Conservation (phyloP, 2,329 filamentous ascomycete genomes). For the Colletotrichum plurivorum region DNA sequence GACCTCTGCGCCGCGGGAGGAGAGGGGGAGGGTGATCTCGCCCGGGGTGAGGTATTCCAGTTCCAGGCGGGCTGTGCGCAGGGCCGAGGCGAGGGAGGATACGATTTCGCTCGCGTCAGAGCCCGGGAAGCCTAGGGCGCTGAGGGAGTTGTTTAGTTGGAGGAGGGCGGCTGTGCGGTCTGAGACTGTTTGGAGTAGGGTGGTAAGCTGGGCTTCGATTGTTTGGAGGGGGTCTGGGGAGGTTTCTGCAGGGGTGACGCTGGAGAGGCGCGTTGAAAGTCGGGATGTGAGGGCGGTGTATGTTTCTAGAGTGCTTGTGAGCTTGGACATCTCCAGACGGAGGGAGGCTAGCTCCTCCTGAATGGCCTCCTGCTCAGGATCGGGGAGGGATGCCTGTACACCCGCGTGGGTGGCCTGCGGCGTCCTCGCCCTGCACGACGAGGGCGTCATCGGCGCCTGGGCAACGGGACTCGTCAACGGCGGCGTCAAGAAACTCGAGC, state of each 20-base stretch:
- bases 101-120: constrained; percentile 64
- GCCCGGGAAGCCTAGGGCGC: constrained; percentile 65
- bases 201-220: constrained; percentile 59
- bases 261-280: constrained; percentile 53
- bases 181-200: constrained; percentile 60
- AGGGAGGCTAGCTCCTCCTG: constrained; percentile 64
- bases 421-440: constrained; percentile 44
- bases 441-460: constrained; percentile 53
- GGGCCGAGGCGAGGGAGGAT: constrained; percentile 60
- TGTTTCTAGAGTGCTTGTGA: constrained; percentile 62
- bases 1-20: constrained; percentile 67
- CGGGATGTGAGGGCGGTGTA: constrained; percentile 60
- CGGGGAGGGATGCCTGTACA: constrained; percentile 58
- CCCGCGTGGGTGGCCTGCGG: constrained; percentile 50
- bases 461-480: constrained; percentile 66
- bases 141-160: constrained; percentile 61
- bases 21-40: constrained; percentile 67
- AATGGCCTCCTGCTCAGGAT: constrained; percentile 58
- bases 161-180: constrained; percentile 64
- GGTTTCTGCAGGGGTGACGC: constrained; percentile 44
- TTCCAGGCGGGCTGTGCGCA: constrained; percentile 71
- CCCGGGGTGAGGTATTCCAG: constrained; percentile 74
- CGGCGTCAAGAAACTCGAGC: constrained; percentile 68
- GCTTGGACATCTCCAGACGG: constrained; percentile 62
- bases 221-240: constrained; percentile 32